Base-by-base conservation (phyloP, 2,329 filamentous ascomycete species). In the Drechslera avenae region DNA sequence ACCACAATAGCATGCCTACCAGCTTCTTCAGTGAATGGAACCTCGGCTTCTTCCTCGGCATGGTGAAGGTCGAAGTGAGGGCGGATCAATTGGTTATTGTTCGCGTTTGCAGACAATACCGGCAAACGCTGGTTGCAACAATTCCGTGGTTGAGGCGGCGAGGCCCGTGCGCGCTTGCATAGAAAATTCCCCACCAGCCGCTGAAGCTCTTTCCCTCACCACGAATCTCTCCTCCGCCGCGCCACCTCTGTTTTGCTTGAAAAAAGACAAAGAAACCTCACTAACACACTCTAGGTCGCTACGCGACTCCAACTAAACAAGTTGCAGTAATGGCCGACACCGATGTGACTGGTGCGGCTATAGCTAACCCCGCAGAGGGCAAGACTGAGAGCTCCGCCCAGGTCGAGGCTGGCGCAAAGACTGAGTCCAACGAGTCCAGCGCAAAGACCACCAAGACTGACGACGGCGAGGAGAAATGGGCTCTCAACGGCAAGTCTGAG, bases 21-120 rank as follows among this genome's bases (percentile, higher is more conserved):
- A 84, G 79, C 69, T 82, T 80, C 72, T 81, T 85, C 52, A 91
- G 79, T 68, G 81, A 83, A 76, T 89, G 86, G 64, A 86, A 88
- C 71, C 84, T 83, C 44, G 66, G 60, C 64, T 71, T 71, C 68
- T 78, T 80, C 65, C 84, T 66, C 21, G 59, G 59, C 72, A 75
- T 75, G 64, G 59, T 57, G 69, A 59, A 36, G 54, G 48, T 31
- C 19, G 39, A 19, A 33, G 46, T 28, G 26, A 28, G 12, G 21
- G 59, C 35, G 39, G 43, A 35, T 42, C 44, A 43, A 40, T 39
- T 57, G 48, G 16, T 48, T 48, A 36, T 43, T 36, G 43, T 44
- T 23, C 37, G 26, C 33, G 31, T 31, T 16, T 4, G 23, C 26
- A n/a, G n/a, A 50, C 50, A 52, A 50, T 53, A 43, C 41, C 48